Evolutionary conservation across 1,284 basidiomycete species (phyloP).

Genomic region (Sporisorium scitamineum): DNA sequence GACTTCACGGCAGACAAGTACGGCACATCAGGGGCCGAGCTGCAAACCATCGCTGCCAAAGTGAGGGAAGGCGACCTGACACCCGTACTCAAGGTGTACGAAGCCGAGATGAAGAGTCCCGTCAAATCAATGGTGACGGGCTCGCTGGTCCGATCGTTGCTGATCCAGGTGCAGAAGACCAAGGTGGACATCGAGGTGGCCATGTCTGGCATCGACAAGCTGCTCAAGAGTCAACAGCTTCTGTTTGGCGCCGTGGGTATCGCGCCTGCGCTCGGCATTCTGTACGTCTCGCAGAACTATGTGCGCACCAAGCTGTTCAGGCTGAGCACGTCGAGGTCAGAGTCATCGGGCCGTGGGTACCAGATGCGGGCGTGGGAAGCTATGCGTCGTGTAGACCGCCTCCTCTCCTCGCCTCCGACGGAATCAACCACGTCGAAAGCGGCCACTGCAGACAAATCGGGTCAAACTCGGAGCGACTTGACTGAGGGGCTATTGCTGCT

Average conservation of each 20-base stretch:
- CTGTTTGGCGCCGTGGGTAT: constrained; percentile 98
- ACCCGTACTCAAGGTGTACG: constrained; percentile 87
- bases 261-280: constrained; percentile 85
- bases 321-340: constrained; percentile 71
- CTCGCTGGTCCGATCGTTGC: constrained; percentile 83
- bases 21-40: constrained; percentile 73
- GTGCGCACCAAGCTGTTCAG: constrained; percentile 74
- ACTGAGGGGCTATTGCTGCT: constrained; percentile 81
- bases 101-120: constrained; percentile 88
- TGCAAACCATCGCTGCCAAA: constrained; percentile 76
- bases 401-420: constrained; percentile 59
- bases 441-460: background rate
- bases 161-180: constrained; percentile 96
- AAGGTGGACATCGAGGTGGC: constrained; percentile 95
- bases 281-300: constrained; percentile 74
- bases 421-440: background rate
- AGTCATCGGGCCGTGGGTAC: constrained; percentile 68
- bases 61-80: constrained; percentile 87
- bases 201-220: constrained; percentile 85
- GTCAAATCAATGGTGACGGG: constrained; percentile 84
- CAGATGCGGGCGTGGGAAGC: constrained; percentile 70
- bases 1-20: constrained; percentile 85
- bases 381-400: constrained; percentile 69
- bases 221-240: constrained; percentile 92
- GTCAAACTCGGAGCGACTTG: constrained; percentile 17